phyloP scores from a whole-genome alignment of 176 grass and related monocot genomes.

The Eleusine indica region DNA sequence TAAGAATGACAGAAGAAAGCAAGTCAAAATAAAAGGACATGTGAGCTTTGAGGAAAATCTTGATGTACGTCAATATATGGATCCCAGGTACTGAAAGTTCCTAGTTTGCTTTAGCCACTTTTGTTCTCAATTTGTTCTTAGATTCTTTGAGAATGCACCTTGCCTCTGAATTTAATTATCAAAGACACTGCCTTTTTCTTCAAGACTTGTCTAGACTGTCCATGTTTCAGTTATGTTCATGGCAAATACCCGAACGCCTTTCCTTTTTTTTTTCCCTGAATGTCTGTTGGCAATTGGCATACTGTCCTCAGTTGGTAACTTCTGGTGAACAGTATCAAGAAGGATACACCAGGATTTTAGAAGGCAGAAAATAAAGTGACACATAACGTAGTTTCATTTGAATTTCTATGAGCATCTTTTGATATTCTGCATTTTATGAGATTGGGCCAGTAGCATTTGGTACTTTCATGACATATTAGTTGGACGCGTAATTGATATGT shows the following conservation, averaged over 20 bases:
- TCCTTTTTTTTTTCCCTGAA: not conserved
- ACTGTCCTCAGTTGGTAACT: not conserved
- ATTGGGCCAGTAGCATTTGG: no score
- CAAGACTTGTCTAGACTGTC: not conserved
- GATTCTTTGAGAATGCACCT: not conserved
- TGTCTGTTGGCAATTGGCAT: not conserved
- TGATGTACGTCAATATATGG: conserved; percentile 64
- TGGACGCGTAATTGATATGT: no score
- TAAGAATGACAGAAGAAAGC: no score
- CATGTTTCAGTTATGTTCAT: not conserved
- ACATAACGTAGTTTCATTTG: no score
- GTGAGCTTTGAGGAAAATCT: conserved; percentile 72
- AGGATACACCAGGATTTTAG: no score
- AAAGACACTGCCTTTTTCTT: not conserved
- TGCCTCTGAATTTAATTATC: not conserved
- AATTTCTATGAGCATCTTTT: no score
- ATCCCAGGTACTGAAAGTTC: conserved; percentile 55
- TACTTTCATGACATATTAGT: not conserved
- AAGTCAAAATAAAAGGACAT: conserved; percentile 61
- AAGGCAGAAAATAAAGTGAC: no score
- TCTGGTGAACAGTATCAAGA: no score
- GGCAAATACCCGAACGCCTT: not conserved
- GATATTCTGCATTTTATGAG: no score
- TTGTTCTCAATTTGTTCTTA: not conserved
- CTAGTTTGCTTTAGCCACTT: not conserved